phyloP scores from a whole-genome alignment of 441 rosid species.

The Bruguiera hainesii region DNA sequence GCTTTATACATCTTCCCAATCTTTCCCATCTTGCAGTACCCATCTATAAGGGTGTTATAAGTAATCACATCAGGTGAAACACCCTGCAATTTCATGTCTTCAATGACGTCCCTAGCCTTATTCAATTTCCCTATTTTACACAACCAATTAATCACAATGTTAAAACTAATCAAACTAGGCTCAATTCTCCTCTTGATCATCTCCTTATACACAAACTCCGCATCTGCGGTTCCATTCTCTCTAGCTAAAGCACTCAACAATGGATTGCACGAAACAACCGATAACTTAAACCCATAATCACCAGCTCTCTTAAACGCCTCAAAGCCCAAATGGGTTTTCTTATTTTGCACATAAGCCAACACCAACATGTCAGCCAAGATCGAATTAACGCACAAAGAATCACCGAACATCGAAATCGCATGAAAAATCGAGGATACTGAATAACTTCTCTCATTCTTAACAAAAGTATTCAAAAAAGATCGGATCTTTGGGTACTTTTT shows the following conservation, averaged over 20 bases:
- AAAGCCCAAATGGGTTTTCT: conserved; percentile 41
- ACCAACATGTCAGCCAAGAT: conserved; percentile 65
- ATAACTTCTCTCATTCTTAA: conserved; percentile 29
- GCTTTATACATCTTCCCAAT: conserved; percentile 77
- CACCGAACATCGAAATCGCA: conserved; percentile 47
- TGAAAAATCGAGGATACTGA: conserved; percentile 55
- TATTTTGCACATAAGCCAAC: conserved; percentile 47
- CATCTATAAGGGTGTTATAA: conserved; percentile 64
- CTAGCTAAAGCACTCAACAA: conserved; percentile 61
- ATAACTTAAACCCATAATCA: conserved; percentile 60
- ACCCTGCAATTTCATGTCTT: conserved; percentile 67
- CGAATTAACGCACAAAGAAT: conserved; percentile 47
- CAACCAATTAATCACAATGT: conserved; percentile 53
- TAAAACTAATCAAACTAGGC: conserved; percentile 46
- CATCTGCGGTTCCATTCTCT: conserved; percentile 35
- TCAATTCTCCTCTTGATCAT: conserved; percentile 61
- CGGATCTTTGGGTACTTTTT: conserved; percentile 54
- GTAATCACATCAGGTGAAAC: conserved; percentile 49
- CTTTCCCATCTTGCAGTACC: conserved; percentile 64
- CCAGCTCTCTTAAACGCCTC: conserved; percentile 78
- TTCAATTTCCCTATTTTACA: conserved; percentile 71
- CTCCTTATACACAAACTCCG: conserved; percentile 62
- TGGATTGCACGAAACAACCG: conserved; percentile 62
- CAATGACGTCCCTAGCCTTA: conserved; percentile 59
- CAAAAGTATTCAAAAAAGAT: conserved; percentile 62